These are phyloP conservation scores for Salvia rosmarinus DNA, from an alignment of 257 asterid genomes.

Conservation along the genomic window DNA sequence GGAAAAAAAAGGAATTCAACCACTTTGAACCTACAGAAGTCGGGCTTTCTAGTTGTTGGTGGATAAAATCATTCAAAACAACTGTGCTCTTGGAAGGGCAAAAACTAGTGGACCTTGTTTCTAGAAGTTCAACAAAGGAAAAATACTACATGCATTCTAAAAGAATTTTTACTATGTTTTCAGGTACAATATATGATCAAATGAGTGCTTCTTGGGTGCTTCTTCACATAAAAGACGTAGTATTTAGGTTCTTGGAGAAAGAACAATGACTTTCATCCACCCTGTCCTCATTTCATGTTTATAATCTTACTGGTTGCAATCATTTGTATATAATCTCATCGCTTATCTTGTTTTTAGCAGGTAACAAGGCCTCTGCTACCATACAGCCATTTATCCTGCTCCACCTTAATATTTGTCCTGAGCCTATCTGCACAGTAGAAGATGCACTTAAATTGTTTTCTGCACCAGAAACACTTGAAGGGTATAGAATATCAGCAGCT, in stretches of 20 bases:
- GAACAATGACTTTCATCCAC: not conserved
- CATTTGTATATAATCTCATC: slow-evolving; percentile 22
- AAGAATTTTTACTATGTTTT: not conserved
- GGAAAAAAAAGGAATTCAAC: not conserved
- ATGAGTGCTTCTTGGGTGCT: slow-evolving; percentile 16
- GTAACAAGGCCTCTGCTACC: slow-evolving; percentile 74
- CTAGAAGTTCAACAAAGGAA: slow-evolving; percentile 9
- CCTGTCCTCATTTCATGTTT: slow-evolving; percentile 23
- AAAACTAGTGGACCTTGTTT: not conserved
- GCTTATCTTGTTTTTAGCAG: slow-evolving; percentile 45
- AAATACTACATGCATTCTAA: slow-evolving; percentile 1
- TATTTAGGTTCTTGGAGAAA: slow-evolving; percentile 1
- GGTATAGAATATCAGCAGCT: slow-evolving; percentile 62
- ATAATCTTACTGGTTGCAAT: slow-evolving; percentile 13
- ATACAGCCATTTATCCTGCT: slow-evolving; percentile 84
- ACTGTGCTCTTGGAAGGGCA: not conserved
- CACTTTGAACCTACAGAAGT: not conserved
- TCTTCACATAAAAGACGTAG: not conserved
- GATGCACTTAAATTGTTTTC: slow-evolving; percentile 77
- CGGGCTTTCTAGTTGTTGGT: not conserved
- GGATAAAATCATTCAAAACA: not conserved
- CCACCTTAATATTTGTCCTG: slow-evolving; percentile 80
- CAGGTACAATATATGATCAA: slow-evolving; percentile 4
- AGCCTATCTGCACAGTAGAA: slow-evolving; percentile 63
- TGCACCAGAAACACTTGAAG: slow-evolving; percentile 85